Conservation (phyloP, 2,329 filamentous ascomycete species). For the Calonectria pteridis region DNA sequence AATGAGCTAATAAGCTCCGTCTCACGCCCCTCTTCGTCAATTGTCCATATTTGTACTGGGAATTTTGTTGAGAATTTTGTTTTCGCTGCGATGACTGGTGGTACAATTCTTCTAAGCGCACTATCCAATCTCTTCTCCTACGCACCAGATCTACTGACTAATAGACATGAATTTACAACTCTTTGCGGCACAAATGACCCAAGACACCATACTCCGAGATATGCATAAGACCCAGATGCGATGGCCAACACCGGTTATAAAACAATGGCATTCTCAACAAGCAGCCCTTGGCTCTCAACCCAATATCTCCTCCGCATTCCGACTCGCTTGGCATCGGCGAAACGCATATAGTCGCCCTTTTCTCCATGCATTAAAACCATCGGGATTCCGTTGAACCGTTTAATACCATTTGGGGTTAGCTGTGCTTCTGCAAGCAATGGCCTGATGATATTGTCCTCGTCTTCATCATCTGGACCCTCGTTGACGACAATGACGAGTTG, state of each 20-base stretch:
- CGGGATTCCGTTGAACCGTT: conserved; percentile 78
- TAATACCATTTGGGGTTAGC: conserved; percentile 76
- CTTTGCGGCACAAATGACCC: conserved; percentile 17
- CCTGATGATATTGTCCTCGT: conserved; percentile 54
- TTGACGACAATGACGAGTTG: conserved; percentile 87
- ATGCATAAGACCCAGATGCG: conserved; percentile 29
- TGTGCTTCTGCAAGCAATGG: conserved; percentile 85
- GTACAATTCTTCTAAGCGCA: not conserved
- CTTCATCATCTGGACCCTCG: conserved; percentile 54
- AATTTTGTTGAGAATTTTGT: not conserved
- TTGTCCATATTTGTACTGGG: not conserved
- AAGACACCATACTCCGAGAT: conserved; percentile 38
- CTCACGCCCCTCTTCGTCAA: not conserved
- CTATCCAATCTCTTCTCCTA: not conserved
- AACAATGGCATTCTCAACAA: conserved; percentile 84
- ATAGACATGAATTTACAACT: not conserved
- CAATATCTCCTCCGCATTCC: conserved; percentile 84
- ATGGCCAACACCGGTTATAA: conserved; percentile 40
- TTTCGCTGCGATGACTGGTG: not conserved
- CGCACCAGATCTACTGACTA: not conserved
- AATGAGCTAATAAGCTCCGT: not conserved
- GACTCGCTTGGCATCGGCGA: conserved; percentile 74
- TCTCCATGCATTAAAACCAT: conserved; percentile 87
- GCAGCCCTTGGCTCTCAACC: conserved; percentile 83
- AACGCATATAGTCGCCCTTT: conserved; percentile 68